Percentiles rank a stretch among this genome's conserved stretches.
phyloP scores from a whole-genome alignment of 1,139 yeast genomes.

The Yamadazyma taylorii region DNA sequence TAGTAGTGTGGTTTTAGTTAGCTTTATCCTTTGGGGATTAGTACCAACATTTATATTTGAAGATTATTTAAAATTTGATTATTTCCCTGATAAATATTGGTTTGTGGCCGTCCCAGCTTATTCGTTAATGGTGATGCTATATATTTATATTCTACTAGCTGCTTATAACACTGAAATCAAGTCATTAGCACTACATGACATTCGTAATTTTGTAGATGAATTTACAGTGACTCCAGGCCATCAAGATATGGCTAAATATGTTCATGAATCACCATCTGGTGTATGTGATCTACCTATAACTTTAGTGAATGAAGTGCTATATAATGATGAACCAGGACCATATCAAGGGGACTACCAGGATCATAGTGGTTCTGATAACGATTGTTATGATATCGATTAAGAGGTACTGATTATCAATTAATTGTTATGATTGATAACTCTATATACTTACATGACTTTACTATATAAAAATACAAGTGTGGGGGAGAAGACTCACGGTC shows the following conservation, averaged over 20 bases:
- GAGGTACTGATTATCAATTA: too few species aligned
- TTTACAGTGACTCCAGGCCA: conserved; percentile 52
- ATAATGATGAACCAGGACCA: conserved; percentile 11
- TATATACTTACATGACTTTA: neutral
- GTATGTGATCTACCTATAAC: conserved; percentile 81
- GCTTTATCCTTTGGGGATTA: conserved; percentile 70
- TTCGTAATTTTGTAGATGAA: conserved; percentile 67
- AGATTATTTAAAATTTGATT: conserved; percentile 56
- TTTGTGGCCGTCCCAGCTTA: conserved; percentile 73
- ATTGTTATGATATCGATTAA: conserved; percentile 6
- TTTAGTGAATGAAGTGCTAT: conserved; percentile 69
- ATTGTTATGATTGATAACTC: too few species aligned
- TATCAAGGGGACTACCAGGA: too few species aligned
- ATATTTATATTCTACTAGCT: conserved; percentile 67
- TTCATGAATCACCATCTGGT: conserved; percentile 67
- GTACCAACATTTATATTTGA: conserved; percentile 56
- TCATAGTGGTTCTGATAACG: conserved; percentile 2
- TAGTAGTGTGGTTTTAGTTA: conserved; percentile 47
- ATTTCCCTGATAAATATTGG: conserved; percentile 90
- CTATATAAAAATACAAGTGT: conserved; percentile 3
- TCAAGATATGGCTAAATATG: conserved; percentile 30
- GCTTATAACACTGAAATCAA: conserved; percentile 72
- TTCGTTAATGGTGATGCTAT: conserved; percentile 67
- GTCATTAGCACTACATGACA: conserved; percentile 58
- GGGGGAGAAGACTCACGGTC: too few species aligned